phyloP scores from a whole-genome alignment of 225 moss, liverwort and hornwort species.

The Marchantia paleacea region DNA sequence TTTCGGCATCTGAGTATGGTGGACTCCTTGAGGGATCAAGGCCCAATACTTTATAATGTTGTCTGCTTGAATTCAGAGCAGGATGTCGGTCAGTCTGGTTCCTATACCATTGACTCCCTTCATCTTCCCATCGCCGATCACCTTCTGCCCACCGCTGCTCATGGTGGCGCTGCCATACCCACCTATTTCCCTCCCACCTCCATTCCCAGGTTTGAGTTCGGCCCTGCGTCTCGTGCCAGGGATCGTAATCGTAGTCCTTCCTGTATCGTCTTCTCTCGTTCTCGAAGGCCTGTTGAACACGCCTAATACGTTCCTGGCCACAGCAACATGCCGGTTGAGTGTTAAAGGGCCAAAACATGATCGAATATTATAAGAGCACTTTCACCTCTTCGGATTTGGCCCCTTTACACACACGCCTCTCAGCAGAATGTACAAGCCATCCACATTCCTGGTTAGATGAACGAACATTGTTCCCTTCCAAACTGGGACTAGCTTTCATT shows the following conservation, averaged over 20 bases:
- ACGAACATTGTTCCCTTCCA: no score
- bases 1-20: conserved; percentile 72
- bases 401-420: no score
- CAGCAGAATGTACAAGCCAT: no score
- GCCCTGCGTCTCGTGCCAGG: conserved; percentile 63
- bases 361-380: neutral
- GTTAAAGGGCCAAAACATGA: neutral
- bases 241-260: conserved; percentile 43
- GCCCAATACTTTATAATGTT: conserved; percentile 62
- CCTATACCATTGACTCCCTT: conserved; percentile 28
- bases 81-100: conserved; percentile 45
- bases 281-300: conserved; percentile 69
- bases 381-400: no score
- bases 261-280: conserved; percentile 59
- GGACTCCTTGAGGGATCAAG: conserved; percentile 61
- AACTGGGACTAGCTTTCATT: no score
- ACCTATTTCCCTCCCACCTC: conserved; percentile 55
- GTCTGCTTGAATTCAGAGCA: conserved; percentile 33
- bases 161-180: conserved; percentile 42
- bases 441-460: no score
- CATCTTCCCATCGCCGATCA: conserved; percentile 36
- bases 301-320: conserved; percentile 72
- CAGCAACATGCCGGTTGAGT: neutral
- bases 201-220: conserved; percentile 78
- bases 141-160: conserved; percentile 26